Evolutionary conservation across 345 rosid genomes (phyloP), one percentile per base, ranked within the genome.

Genomic region (Pistacia vera): DNA sequence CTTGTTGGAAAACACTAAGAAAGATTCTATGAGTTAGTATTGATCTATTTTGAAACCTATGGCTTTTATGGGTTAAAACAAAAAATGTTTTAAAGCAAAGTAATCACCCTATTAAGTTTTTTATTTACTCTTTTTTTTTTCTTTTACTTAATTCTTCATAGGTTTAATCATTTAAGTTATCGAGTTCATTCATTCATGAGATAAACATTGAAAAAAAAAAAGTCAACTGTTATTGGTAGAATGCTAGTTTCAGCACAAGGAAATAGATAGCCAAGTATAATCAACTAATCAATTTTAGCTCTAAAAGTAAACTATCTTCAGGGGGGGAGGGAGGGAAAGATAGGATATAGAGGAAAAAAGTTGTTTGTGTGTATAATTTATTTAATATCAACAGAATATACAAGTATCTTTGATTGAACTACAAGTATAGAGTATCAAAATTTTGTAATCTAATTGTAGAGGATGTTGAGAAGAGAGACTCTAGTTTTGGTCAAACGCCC

Each of bases 391-490:
- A 58, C 18, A 56, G 33, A n/a, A 8, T 69, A 6, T 54, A 33
- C 62, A 17, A 52, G 30, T 54, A 54, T 54, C 30, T 44, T 20
- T 66, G 55, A 52, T 28, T 54, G 25, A 18, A 17, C 8, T 71
- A 59, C 55, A 58, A 22, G 56, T 59, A 58, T 41, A 33, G 11
- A 0, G 14, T 16, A 25, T 2, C 36, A 41, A 71, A 72, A 48
- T 46, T 61, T 28, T 16, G 13, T 11, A 18, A 51, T 63, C 69
- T 77, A 80, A 38, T 82, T 66, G 62, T 49, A 62, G 38, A 84
- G 72, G 58, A 83, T 84, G 83, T 85, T 89, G 54, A 87, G 89
- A 62, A 84, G 52, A 30, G 83, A 81, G 46, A 78, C 87, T 75
- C 84, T 79, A 22, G 84, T 63, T 81, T 86, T 85, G 75, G 85